Conservation (phyloP, 2,329 filamentous ascomycete genomes). For the Nothomitra cinnamomea region DNA sequence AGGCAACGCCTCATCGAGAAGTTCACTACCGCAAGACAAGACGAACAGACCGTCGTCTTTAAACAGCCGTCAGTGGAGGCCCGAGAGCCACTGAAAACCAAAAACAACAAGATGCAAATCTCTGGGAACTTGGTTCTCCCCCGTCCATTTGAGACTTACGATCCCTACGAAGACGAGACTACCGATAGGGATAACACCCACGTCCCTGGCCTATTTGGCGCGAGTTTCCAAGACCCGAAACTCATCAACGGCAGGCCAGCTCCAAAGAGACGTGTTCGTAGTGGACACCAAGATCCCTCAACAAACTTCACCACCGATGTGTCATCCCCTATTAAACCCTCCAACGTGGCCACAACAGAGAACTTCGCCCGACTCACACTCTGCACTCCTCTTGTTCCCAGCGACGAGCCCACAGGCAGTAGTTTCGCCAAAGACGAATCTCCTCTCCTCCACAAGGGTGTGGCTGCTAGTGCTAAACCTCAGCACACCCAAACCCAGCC, state of each 20-base stretch:
- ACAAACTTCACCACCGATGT: no score
- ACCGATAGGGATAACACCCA: not conserved
- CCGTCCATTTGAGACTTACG: not conserved
- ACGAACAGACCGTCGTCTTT: not conserved
- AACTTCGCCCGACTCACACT: no score
- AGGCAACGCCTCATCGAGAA: not conserved
- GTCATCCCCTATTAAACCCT: no score
- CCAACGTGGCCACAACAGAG: no score
- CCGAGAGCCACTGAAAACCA: not conserved
- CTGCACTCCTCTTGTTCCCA: no score
- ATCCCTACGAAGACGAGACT: not conserved
- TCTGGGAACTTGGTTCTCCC: no score
- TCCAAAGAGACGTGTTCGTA: not conserved
- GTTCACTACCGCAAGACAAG: not conserved
- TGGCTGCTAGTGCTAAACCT: not conserved
- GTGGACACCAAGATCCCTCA: not conserved
- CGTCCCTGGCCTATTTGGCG: not conserved
- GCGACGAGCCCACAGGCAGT: not conserved
- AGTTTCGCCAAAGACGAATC: not conserved
- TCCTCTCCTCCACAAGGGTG: not conserved
- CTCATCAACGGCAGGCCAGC: not conserved
- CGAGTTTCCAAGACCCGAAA: not conserved
- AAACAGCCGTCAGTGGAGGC: not conserved
- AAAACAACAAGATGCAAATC: no score
- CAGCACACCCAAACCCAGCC: not conserved